phyloP scores from a whole-genome alignment of 352 stramenopile species.

The Pythium chondricola region DNA sequence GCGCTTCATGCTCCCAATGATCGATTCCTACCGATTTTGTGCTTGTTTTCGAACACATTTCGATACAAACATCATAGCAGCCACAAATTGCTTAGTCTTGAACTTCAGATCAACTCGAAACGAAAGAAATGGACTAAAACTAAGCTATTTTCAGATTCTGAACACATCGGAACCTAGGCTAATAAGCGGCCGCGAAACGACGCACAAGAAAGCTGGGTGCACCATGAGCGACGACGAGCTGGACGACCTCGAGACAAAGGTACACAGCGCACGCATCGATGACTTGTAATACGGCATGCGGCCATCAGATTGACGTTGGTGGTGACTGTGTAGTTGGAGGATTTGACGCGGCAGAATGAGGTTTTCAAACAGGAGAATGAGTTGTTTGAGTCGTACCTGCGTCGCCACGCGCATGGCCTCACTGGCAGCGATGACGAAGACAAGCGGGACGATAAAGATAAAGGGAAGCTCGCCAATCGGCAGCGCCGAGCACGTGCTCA shows the following conservation, averaged over 20 bases:
- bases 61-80: neutral
- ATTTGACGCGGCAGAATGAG: slow-evolving; percentile 83
- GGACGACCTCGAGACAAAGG: slow-evolving; percentile 70
- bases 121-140: too few species aligned
- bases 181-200: slow-evolving; percentile 13
- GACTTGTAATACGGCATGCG: neutral
- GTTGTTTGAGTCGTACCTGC: slow-evolving; percentile 83
- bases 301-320: neutral
- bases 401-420: slow-evolving; percentile 43
- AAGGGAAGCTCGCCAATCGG: slow-evolving; percentile 26
- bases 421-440: slow-evolving; percentile 61
- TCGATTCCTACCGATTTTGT: neutral
- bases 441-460: slow-evolving; percentile 46
- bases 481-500: slow-evolving; percentile 57
- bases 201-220: neutral
- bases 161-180: too few species aligned
- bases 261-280: neutral
- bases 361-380: slow-evolving; percentile 89
- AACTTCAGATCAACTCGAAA: too few species aligned
- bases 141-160: too few species aligned
- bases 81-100: too few species aligned
- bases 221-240: slow-evolving; percentile 60
- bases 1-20: slow-evolving; percentile 45
- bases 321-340: slow-evolving; percentile 64
- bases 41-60: neutral